These are phyloP conservation scores for Penicillium desertorum DNA, from an alignment of 495 filamentous ascomycete genomes.

Conservation along the genomic window DNA sequence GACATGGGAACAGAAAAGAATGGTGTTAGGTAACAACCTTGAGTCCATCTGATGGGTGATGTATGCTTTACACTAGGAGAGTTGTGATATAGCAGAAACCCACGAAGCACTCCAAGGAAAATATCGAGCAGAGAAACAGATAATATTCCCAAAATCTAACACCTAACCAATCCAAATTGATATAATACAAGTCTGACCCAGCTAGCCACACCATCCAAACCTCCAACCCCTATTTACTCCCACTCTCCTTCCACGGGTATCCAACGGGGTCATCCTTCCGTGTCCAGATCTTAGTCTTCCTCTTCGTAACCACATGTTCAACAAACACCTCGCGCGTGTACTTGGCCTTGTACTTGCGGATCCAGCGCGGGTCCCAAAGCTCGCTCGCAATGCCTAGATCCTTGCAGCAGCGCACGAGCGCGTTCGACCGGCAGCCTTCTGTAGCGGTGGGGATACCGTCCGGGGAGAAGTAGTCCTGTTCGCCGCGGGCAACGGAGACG, in stretches of 20 bases:
- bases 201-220: not conserved
- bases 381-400: slow-evolving; percentile 94
- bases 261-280: slow-evolving; percentile 77
- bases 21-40: too few species aligned
- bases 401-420: slow-evolving; percentile 95
- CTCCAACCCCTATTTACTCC: slow-evolving; percentile 30
- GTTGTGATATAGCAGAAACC: not conserved
- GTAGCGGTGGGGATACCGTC: slow-evolving; percentile 95
- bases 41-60: not conserved
- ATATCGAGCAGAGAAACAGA: not conserved
- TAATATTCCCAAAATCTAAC: not conserved
- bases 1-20: not conserved
- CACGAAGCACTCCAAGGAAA: not conserved
- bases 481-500: slow-evolving; percentile 88
- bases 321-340: slow-evolving; percentile 76
- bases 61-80: not conserved
- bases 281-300: slow-evolving; percentile 81
- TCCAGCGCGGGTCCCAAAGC: slow-evolving; percentile 94
- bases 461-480: slow-evolving; percentile 90
- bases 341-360: slow-evolving; percentile 65
- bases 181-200: slow-evolving; percentile 7
- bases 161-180: not conserved
- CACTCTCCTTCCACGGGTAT: slow-evolving; percentile 77
- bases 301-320: slow-evolving; percentile 81
- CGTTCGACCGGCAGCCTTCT: slow-evolving; percentile 96